These are phyloP conservation scores for Polychaeton citri DNA, from an alignment of 2,329 filamentous ascomycete genomes.

Conservation along the genomic window DNA sequence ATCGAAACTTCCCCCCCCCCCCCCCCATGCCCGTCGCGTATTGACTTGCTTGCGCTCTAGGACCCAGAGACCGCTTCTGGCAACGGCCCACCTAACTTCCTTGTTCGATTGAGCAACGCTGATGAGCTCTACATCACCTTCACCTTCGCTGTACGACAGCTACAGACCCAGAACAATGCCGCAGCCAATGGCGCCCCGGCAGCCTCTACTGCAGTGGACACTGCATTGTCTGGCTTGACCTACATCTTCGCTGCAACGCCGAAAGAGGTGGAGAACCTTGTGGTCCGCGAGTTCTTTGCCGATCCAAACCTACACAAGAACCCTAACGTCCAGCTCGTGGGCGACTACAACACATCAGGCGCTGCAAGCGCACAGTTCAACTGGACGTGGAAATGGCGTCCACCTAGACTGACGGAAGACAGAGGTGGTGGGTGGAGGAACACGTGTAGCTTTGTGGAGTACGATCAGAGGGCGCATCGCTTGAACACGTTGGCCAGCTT, in stretches of 20 bases:
- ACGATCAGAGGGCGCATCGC: conserved; percentile 82
- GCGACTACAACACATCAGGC: conserved; percentile 77
- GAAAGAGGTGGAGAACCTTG: conserved; percentile 81
- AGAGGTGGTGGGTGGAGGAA: conserved; percentile 88
- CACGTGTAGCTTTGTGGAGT: conserved; percentile 93
- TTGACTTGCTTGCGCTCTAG: too few species aligned
- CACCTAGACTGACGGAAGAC: conserved; percentile 70
- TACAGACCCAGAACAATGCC: conserved; percentile 9
- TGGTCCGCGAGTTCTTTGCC: conserved; percentile 90
- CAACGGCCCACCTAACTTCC: conserved; percentile 50
- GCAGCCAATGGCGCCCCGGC: conserved; percentile 16
- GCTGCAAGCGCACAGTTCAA: conserved; percentile 74
- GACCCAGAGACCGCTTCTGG: conserved; percentile 52
- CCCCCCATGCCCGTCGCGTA: too few species aligned
- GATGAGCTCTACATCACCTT: conserved; percentile 91
- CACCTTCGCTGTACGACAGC: conserved; percentile 62
- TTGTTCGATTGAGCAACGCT: conserved; percentile 77
- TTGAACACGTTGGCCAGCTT: conserved; percentile 83
- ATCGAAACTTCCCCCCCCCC: too few species aligned
- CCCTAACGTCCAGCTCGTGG: conserved; percentile 87
- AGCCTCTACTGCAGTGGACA: conserved; percentile 45
- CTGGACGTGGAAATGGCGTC: conserved; percentile 96
- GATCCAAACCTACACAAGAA: conserved; percentile 97
- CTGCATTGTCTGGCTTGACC: conserved; percentile 74
- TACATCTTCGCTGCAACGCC: conserved; percentile 79